These are phyloP conservation scores for Hygrophorus russula DNA, from an alignment of 768 basidiomycete genomes.

Conservation along the genomic window DNA sequence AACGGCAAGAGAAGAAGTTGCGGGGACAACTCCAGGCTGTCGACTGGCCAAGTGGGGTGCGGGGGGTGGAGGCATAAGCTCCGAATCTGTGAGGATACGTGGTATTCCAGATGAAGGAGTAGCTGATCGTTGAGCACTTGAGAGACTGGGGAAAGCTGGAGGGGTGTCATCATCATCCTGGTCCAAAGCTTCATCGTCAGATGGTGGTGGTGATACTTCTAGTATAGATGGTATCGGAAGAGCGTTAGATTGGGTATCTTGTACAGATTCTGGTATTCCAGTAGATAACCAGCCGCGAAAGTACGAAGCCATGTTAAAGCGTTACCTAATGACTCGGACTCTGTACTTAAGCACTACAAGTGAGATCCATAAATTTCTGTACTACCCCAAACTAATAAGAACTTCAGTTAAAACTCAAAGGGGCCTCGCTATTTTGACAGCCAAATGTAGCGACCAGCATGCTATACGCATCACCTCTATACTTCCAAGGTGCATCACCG, in stretches of 20 bases:
- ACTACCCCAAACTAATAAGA: too few species aligned
- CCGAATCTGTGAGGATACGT: constrained; percentile 31
- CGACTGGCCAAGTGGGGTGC: constrained; percentile 30
- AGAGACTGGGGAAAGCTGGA: constrained; percentile 63
- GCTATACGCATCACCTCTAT: too few species aligned
- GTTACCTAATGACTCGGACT: not conserved
- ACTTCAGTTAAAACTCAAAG: too few species aligned
- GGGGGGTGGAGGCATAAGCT: constrained; percentile 46
- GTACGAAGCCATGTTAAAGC: constrained; percentile 42
- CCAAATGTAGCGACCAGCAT: too few species aligned
- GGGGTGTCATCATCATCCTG: constrained; percentile 48
- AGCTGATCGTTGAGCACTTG: constrained; percentile 56
- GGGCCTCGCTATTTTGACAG: too few species aligned
- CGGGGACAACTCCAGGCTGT: constrained; percentile 20
- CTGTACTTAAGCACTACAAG: too few species aligned
- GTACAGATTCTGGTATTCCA: constrained; percentile 19
- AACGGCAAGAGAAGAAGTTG: constrained; percentile 32
- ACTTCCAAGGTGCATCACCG: too few species aligned
- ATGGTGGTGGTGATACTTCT: constrained; percentile 28
- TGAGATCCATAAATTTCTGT: too few species aligned
- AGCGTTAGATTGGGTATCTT: constrained; percentile 8
- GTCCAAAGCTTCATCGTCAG: constrained; percentile 24
- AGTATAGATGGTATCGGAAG: constrained; percentile 22
- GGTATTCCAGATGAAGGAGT: constrained; percentile 18
- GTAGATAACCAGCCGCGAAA: constrained; percentile 46